A percentile compares a stretch with the other conserved stretches of the same genome.
These are phyloP conservation scores for Withania somnifera DNA, from an alignment of 305 asterid genomes.

Conservation along the genomic window DNA sequence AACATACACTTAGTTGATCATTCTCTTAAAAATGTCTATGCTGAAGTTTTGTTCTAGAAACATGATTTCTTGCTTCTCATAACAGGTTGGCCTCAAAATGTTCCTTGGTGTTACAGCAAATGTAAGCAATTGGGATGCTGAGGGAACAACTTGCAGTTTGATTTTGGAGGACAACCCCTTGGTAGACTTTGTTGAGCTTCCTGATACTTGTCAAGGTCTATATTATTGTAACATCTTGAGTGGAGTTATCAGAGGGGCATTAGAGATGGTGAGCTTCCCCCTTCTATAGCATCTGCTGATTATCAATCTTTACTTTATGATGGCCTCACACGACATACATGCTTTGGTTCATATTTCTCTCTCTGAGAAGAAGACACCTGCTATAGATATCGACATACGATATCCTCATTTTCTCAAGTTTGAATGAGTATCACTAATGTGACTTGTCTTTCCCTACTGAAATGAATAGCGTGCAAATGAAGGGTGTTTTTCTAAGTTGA, in stretches of 20 bases:
- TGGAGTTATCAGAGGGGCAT: constrained; percentile 48
- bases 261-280: constrained; percentile 41
- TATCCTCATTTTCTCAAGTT: neutral
- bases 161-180: constrained; percentile 92
- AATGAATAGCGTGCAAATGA: neutral
- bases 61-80: neutral
- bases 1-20: neutral
- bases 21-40: neutral
- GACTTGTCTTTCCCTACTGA: neutral
- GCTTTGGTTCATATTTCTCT: neutral
- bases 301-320: neutral
- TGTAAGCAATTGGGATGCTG: constrained; percentile 83
- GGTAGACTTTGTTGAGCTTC: constrained; percentile 96
- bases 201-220: constrained; percentile 94
- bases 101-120: constrained; percentile 89
- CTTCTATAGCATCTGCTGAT: neutral
- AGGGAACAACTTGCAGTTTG: constrained; percentile 90
- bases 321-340: neutral
- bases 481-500: neutral
- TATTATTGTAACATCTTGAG: constrained; percentile 83
- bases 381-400: neutral
- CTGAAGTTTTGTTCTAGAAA: neutral
- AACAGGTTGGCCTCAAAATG: constrained; percentile 94
- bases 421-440: neutral
- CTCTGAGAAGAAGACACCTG: neutral